phyloP scores from a whole-genome alignment of 2,329 filamentous ascomycete species.

The Byssoonygena ceratinophila region DNA sequence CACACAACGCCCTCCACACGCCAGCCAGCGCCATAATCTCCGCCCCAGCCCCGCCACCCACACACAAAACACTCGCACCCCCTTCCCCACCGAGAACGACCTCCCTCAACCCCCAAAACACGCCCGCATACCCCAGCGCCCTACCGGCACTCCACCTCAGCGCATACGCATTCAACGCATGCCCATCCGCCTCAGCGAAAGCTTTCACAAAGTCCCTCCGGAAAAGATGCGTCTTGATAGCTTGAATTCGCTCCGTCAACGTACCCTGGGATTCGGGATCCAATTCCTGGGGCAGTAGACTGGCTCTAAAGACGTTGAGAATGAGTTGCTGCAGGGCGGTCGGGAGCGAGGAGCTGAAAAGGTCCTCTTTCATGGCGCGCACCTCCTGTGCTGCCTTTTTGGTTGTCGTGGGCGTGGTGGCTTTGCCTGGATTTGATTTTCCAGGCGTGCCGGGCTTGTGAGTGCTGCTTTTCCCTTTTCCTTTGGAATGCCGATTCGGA shows the following conservation, averaged over 20 bases:
- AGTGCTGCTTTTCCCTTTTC: neutral
- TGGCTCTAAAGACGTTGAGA: conserved; percentile 59
- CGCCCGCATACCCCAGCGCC: conserved; percentile 67
- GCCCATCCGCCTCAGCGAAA: conserved; percentile 54
- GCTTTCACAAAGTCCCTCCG: conserved; percentile 72
- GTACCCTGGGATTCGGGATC: conserved; percentile 24
- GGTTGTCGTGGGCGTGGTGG: too few relatives aligned
- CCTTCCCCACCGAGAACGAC: neutral
- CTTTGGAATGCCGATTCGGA: neutral
- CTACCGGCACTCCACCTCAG: conserved; percentile 82
- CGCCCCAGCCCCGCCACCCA: conserved; percentile 56
- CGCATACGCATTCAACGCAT: conserved; percentile 71
- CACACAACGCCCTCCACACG: conserved; percentile 35
- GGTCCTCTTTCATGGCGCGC: neutral
- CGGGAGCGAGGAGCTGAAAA: conserved; percentile 28
- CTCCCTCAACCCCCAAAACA: conserved; percentile 32
- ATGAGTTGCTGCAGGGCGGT: conserved; percentile 56
- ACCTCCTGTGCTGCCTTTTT: neutral
- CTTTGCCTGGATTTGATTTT: neutral
- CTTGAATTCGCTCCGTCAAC: conserved; percentile 53
- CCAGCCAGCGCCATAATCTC: conserved; percentile 56
- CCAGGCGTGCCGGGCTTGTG: neutral
- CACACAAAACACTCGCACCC: conserved; percentile 40
- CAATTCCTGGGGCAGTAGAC: conserved; percentile 46
- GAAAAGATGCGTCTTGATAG: conserved; percentile 76